A percentile compares a stretch with the other conserved stretches of the same genome.
Conservation (phyloP, 2,329 filamentous ascomycete species). For the Curvularia spicifera region DNA sequence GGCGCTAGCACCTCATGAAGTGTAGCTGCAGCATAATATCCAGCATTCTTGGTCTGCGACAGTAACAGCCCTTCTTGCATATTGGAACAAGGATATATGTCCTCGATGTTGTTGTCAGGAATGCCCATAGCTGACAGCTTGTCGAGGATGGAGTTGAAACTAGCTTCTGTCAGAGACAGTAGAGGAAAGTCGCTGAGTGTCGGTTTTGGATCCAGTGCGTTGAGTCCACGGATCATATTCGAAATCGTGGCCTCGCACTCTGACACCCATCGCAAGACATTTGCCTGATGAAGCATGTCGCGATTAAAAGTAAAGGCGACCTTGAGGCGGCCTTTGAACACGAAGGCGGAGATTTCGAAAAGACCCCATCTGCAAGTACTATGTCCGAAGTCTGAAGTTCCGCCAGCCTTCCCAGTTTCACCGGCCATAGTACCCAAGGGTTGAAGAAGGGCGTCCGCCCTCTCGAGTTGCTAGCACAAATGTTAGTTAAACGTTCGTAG, state of each 20-base stretch:
- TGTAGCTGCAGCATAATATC: constrained; percentile 43
- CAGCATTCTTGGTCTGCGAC: constrained; percentile 40
- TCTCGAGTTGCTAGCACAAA: constrained; percentile 53
- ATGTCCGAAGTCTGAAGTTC: constrained; percentile 54
- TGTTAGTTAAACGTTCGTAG: constrained; percentile 27
- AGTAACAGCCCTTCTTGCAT: constrained; percentile 45
- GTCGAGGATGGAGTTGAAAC: constrained; percentile 49
- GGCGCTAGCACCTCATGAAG: constrained; percentile 35
- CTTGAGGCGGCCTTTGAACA: constrained; percentile 55
- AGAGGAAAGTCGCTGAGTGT: constrained; percentile 56
- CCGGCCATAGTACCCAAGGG: constrained; percentile 55
- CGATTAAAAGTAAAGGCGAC: constrained; percentile 61
- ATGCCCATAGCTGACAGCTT: constrained; percentile 51
- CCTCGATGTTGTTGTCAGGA: constrained; percentile 49
- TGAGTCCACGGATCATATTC: constrained; percentile 37
- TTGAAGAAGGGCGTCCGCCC: constrained; percentile 53
- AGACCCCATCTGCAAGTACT: constrained; percentile 56
- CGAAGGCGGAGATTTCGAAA: constrained; percentile 61
- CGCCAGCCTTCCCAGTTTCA: constrained; percentile 54
- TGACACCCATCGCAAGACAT: constrained; percentile 54
- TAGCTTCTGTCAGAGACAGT: constrained; percentile 53
- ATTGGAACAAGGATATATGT: constrained; percentile 45
- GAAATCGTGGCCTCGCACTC: constrained; percentile 47
- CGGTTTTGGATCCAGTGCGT: constrained; percentile 35
- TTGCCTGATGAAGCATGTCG: constrained; percentile 55